Percentiles rank a stretch among this genome's conserved stretches.
Conservation (phyloP, 106 monocot genomes). For the Chionographis japonica region DNA sequence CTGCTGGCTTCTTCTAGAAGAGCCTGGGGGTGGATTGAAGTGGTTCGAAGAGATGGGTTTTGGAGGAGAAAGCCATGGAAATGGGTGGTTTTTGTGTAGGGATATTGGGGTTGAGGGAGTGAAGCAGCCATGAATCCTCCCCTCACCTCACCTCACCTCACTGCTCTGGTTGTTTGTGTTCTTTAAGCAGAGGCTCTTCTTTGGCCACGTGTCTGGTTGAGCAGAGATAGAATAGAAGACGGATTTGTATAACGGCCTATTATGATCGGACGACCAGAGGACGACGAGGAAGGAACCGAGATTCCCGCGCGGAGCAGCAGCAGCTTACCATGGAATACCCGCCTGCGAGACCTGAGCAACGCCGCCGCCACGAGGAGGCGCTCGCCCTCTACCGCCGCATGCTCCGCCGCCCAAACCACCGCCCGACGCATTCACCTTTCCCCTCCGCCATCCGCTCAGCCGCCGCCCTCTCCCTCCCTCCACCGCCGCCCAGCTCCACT, state of each 20-base stretch:
- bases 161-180: background rate
- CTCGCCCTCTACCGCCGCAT: conserved; percentile 22
- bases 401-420: conserved; percentile 16
- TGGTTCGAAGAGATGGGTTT: conserved; percentile 3
- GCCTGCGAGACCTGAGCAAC: too few species aligned
- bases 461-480: conserved; percentile 35
- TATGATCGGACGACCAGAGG: too few species aligned
- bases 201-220: conserved; percentile 23
- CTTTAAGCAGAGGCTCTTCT: conserved; percentile 18
- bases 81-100: conserved; percentile 11
- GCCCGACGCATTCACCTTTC: conserved; percentile 24
- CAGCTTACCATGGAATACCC: too few species aligned
- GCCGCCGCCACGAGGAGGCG: background rate
- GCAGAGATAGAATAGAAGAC: too few species aligned
- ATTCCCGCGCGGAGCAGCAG: too few species aligned
- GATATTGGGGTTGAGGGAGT: conserved; percentile 23
- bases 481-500: conserved; percentile 35
- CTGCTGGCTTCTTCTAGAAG: background rate
- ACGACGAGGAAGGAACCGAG: too few species aligned
- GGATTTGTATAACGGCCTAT: too few species aligned
- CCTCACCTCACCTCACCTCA: background rate
- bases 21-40: background rate
- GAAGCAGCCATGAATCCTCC: conserved; percentile 39
- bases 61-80: conserved; percentile 16
- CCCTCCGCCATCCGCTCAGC: conserved; percentile 46